These are phyloP conservation scores for Leucaena leucocephala DNA, from an alignment of 306 rosid species.

Conservation along the genomic window DNA sequence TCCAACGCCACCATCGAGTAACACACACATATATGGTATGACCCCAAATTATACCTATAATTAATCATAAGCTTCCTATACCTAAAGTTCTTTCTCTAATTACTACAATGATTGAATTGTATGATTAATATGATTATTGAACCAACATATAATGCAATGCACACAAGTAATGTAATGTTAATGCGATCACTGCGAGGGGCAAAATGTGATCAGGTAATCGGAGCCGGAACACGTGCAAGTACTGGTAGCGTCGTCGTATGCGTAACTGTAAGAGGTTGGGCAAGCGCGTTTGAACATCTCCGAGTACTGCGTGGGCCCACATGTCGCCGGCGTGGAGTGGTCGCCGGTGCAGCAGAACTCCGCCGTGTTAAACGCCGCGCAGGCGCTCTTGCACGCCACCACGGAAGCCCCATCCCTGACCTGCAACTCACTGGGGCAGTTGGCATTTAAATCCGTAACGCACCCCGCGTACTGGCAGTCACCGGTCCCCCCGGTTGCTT, in stretches of 20 bases:
- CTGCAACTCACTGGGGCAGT: conserved; percentile 69
- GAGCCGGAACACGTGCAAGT: conserved; percentile 84
- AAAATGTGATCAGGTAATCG: conserved; percentile 69
- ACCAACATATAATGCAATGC: not conserved
- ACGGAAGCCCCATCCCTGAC: conserved; percentile 47
- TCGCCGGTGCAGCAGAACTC: conserved; percentile 85
- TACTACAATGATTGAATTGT: not conserved
- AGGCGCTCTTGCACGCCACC: conserved; percentile 90
- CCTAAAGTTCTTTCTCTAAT: not conserved
- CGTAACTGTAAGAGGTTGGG: conserved; percentile 87
- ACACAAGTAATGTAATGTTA: not conserved
- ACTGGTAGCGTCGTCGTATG: conserved; percentile 88
- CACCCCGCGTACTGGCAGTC: conserved; percentile 93
- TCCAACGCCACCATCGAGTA: not conserved
- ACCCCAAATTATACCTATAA: not conserved
- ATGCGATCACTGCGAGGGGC: conserved; percentile 44
- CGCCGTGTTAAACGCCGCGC: conserved; percentile 65
- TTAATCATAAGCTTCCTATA: not conserved
- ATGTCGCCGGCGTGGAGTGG: conserved; percentile 72
- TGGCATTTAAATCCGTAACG: conserved; percentile 57
- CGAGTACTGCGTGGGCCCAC: conserved; percentile 79
- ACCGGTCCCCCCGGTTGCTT: conserved; percentile 73
- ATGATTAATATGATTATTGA: not conserved
- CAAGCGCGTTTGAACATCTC: conserved; percentile 82
- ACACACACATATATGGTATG: not conserved